phyloP scores from a whole-genome alignment of 78 protist species.

The Speleostelium caveatum region DNA sequence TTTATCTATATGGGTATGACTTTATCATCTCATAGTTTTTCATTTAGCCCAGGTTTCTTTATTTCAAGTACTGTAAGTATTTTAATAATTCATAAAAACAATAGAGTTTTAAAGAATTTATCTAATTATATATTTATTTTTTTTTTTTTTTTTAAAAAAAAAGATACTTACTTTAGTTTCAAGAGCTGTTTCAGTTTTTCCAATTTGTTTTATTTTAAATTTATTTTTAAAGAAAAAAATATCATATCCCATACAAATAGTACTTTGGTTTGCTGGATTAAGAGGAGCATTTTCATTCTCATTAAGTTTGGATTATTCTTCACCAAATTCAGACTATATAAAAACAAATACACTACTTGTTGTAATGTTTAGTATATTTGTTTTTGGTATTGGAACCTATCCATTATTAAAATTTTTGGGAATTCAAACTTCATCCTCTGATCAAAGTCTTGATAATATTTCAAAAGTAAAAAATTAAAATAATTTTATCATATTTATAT shows the following conservation, averaged over 20 bases:
- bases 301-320: slow-evolving; percentile 71
- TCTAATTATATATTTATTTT: neutral
- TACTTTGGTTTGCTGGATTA: slow-evolving; percentile 88
- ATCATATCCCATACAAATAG: slow-evolving; percentile 39
- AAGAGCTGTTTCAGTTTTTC: slow-evolving; percentile 65
- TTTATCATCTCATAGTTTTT: slow-evolving; percentile 26
- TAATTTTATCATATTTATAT: neutral
- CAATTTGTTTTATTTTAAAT: slow-evolving; percentile 56
- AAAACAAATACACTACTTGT: slow-evolving; percentile 47
- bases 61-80: slow-evolving; percentile 60
- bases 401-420: slow-evolving; percentile 61
- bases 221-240: slow-evolving; percentile 43
- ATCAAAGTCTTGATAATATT: slow-evolving; percentile 64
- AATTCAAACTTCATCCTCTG: slow-evolving; percentile 53
- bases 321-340: slow-evolving; percentile 2
- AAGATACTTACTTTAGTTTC: slow-evolving; percentile 37
- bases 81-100: neutral
- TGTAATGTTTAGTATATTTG: slow-evolving; percentile 48
- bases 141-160: neutral
- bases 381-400: slow-evolving; percentile 71
- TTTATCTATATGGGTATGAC: slow-evolving; percentile 83
- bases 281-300: slow-evolving; percentile 96
- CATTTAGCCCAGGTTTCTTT: slow-evolving; percentile 45
- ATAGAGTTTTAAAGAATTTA: neutral
- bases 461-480: neutral